Base-by-base conservation (phyloP, 164 flowering plant genomes). In the Houttuynia cordata region DNA sequence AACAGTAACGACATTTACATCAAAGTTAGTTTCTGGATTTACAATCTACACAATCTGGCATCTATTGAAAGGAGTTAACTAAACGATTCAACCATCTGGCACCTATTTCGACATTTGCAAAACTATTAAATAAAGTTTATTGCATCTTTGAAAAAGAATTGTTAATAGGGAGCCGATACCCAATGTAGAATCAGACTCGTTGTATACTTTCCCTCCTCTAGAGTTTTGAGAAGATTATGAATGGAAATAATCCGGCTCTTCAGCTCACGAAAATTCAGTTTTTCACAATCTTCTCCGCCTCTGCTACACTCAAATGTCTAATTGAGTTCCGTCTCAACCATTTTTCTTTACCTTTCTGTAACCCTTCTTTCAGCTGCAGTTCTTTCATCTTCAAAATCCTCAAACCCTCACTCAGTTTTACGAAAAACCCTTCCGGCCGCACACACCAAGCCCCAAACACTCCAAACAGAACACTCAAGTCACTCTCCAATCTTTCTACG, bases 341-440 rank as follows among this genome's bases (percentile, higher is more conserved):
- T 60, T 59, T 79, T 51, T 79, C 86, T 49, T 61, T 72, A 17
- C 81, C 87, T 61, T 64, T 75, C 10, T 64, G 65, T 55, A 72
- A 60, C 51, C 64, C 51, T 61, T 65, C 75, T 55, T 74, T 69
- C 30, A 80, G 65, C 66, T 83, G 74, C 56, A 79, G 67, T 63
- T 81, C 78, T 10, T 54, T 80, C 85, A 86, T 76, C 67, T 72
- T 81, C 81, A 94, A 69, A 73, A 91, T 49, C 80, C 77, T 87
- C 77, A 87, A 71, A 24, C 94, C 84, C 60, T 86, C 92, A 18
- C 73, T 79, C n/a, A 64, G 24, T 65, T 78, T 85, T 0, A 96
- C 94, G 63, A 91, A 88, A 66, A 91, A 94, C 23, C 95, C 89
- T 75, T 87, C 84, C 1, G 96, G 97, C 60, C 97, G 85, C 80